Conservation (phyloP, 345 rosid species). For the Rhodamnia rubescens region DNA sequence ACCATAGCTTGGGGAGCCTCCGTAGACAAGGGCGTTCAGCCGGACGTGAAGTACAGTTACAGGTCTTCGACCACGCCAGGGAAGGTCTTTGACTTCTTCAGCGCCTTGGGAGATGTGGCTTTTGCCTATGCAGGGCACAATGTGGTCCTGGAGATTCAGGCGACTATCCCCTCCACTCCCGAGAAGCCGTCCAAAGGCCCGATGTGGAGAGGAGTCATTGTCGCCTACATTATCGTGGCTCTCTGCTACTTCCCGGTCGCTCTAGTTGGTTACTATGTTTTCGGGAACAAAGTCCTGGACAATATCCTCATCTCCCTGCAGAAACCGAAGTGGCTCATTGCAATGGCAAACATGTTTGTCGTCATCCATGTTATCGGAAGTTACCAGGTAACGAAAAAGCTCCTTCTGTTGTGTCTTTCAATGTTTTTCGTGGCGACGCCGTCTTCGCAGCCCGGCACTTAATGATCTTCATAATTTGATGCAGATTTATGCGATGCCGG, state of each 20-base stretch:
- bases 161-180: conserved; percentile 78
- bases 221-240: conserved; percentile 65
- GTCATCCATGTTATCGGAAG: conserved; percentile 77
- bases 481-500: conserved; percentile 71
- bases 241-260: conserved; percentile 83
- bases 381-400: conserved; percentile 38
- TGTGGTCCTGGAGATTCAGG: conserved; percentile 82
- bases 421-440: neutral
- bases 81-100: conserved; percentile 50
- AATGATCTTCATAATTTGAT: neutral
- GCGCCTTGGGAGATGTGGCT: conserved; percentile 74
- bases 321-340: conserved; percentile 68
- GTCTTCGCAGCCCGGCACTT: neutral
- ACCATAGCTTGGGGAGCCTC: conserved; percentile 79
- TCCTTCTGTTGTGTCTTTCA: neutral
- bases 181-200: conserved; percentile 84
- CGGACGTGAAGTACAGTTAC: conserved; percentile 36
- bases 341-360: conserved; percentile 51
- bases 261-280: conserved; percentile 48
- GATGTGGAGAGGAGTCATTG: conserved; percentile 74
- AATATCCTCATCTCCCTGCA: conserved; percentile 56
- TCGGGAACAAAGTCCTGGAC: conserved; percentile 48
- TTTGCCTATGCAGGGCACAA: conserved; percentile 84
- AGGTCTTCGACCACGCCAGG: conserved; percentile 29
- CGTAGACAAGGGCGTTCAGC: conserved; percentile 41